Evolutionary conservation across 1,139 yeast genomes (phyloP), one percentile per base, ranked within the genome.

Genomic region (Lodderomyces beijingensis): DNA sequence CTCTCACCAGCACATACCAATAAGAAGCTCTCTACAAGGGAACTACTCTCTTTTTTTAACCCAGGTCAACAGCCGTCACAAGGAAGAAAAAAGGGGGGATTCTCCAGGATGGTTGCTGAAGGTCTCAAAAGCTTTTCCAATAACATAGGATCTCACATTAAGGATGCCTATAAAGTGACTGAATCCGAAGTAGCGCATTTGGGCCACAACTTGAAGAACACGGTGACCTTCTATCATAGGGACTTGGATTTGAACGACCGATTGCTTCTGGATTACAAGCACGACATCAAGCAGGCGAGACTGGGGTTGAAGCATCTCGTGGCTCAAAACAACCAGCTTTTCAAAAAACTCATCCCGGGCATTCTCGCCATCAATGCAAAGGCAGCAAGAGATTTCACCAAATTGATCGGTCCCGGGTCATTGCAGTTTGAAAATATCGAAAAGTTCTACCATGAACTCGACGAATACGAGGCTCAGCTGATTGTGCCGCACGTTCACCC

Each of bases 381-480:
- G 16, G 45, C 64, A n/a, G 52, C 60, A 9, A 59, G 55, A 27
- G 43, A 51, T 15, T 60, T 69, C 36, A 44, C 51, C 13, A 51
- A 49, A 25, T 41, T 73, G 10, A 59, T 65, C 29, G 74, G 72
- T 2, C 51, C 54, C 8, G 39, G 57, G 27, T 62, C 75, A 5
- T 59, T 73, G 19, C 58, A 57, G 15, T 74, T 72, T 46, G 55
- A 62, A 25, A 70, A 61, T 7, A 59, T 72, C 20, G 73, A 71
- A 17, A 51, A 55, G 26, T 67, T 58, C 36, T 61, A 65, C 38
- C 57, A 56, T 12, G 56, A 55, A 6, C 61, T 64, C 39, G 70
- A 65, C 41, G 35, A 33, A 23, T 43, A 52, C 34, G 62, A 57
- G 31, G 58, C 63, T 3, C 45, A 50, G 15, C 56, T 53, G 35